A percentile compares a stretch with the other conserved stretches of the same genome.
phyloP scores from a whole-genome alignment of 306 rosid species.

The Rosa persica region DNA sequence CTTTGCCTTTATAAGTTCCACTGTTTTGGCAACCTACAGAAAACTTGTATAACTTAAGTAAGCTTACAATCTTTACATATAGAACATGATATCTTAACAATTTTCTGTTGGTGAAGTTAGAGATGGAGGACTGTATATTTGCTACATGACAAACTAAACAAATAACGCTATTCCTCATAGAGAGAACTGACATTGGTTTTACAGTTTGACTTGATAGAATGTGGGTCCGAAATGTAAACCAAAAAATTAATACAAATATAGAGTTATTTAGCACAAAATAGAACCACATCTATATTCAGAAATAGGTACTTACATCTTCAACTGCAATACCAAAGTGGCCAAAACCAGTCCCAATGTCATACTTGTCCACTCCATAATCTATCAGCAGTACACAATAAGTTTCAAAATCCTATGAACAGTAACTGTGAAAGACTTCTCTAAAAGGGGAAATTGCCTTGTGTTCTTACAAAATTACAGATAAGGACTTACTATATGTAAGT shows the following conservation, averaged over 20 bases:
- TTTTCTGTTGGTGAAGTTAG: background rate
- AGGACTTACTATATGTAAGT: conserved; percentile 62
- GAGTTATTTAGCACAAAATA: too few species aligned
- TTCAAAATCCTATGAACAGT: conserved; percentile 1
- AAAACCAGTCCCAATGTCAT: conserved; percentile 65
- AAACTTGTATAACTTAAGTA: background rate
- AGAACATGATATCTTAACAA: background rate
- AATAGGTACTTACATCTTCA: conserved; percentile 60
- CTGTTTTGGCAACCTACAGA: conserved; percentile 57
- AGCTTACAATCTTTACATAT: background rate
- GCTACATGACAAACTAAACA: background rate
- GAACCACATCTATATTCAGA: too few species aligned
- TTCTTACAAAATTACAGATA: background rate
- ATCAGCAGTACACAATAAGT: conserved; percentile 7
- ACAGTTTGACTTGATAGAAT: background rate
- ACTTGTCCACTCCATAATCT: conserved; percentile 66
- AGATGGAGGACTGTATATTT: background rate
- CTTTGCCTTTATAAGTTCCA: conserved; percentile 65
- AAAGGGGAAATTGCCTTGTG: background rate
- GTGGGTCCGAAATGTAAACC: background rate
- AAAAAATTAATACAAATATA: background rate
- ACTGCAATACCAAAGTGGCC: conserved; percentile 75
- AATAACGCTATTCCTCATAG: background rate
- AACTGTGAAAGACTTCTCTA: background rate
- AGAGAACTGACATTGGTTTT: background rate